A percentile compares a stretch with the other conserved stretches of the same genome.
Conservation (phyloP, 2,329 filamentous ascomycete genomes). For the Fusarium sarcochroum region DNA sequence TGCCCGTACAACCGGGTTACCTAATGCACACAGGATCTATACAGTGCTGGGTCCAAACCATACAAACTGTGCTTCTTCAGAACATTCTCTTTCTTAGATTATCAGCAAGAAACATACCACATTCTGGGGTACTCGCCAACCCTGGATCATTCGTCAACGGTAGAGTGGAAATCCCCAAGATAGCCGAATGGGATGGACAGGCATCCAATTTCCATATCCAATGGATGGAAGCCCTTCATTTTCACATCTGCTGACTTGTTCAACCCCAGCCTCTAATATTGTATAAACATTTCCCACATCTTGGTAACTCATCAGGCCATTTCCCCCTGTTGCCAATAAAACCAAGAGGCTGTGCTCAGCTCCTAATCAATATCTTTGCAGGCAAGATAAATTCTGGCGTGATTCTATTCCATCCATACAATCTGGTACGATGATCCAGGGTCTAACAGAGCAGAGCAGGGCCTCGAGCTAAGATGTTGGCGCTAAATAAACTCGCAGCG, state of each 20-base stretch:
- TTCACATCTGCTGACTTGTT: constrained; percentile 18
- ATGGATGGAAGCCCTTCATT: background rate
- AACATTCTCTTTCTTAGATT: background rate
- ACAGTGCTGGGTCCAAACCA: constrained; percentile 5
- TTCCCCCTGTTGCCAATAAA: background rate
- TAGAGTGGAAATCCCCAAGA: constrained; percentile 14
- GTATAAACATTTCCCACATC: background rate
- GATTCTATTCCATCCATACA: background rate
- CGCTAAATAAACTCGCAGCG: constrained; percentile 25
- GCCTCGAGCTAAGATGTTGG: constrained; percentile 11
- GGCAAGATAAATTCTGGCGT: constrained; percentile 5
- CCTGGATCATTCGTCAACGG: constrained; percentile 4
- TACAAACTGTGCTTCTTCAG: constrained; percentile 1
- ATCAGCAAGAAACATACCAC: constrained; percentile 12
- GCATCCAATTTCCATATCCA: constrained; percentile 15
- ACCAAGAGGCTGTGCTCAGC: constrained; percentile 5
- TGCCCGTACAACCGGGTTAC: constrained; percentile 4
- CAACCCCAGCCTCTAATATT: constrained; percentile 11
- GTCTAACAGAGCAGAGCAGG: background rate
- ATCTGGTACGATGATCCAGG: constrained; percentile 21
- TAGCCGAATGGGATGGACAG: constrained; percentile 17
- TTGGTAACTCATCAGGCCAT: constrained; percentile 16
- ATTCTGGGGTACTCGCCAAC: constrained; percentile 7
- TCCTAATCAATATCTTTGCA: background rate
- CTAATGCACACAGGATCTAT: background rate